Evolutionary conservation across 805 yeast genomes (phyloP).

Genomic region (Clavispora carvajalis): DNA sequence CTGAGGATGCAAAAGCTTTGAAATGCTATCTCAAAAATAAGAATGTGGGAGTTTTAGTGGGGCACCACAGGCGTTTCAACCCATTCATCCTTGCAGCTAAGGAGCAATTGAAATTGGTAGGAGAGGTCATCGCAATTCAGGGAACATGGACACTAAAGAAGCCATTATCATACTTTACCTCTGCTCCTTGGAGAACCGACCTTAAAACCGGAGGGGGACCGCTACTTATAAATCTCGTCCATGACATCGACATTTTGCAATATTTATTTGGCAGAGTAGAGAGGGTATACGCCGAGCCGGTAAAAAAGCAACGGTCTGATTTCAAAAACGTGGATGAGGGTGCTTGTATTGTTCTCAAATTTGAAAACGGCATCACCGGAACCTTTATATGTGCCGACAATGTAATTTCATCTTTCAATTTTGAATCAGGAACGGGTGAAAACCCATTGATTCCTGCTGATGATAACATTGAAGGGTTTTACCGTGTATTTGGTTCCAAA

Average conservation of each 20-base stretch:
- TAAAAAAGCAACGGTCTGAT: constrained; percentile 24
- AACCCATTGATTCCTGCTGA: constrained; percentile 32
- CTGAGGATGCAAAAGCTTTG: constrained; percentile 27
- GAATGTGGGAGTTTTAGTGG: constrained; percentile 28
- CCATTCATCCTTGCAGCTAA: constrained; percentile 34
- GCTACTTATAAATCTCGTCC: constrained; percentile 33
- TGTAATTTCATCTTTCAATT: constrained; percentile 34
- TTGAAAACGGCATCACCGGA: constrained; percentile 29
- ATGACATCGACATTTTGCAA: constrained; percentile 35
- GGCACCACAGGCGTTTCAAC: constrained; percentile 38
- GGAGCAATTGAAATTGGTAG: constrained; percentile 23
- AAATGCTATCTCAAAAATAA: constrained; percentile 18
- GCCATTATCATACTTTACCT: constrained; percentile 28
- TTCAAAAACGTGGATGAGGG: constrained; percentile 33
- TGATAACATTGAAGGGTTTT: constrained; percentile 26
- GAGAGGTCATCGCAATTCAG: constrained; percentile 31
- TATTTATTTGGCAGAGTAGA: constrained; percentile 35
- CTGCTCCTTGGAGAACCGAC: constrained; percentile 30
- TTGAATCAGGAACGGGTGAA: constrained; percentile 37
- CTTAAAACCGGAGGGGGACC: constrained; percentile 31
- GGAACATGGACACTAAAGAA: constrained; percentile 36
- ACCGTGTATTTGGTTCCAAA: constrained; percentile 33
- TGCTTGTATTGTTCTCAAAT: constrained; percentile 28
- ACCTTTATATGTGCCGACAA: constrained; percentile 36
- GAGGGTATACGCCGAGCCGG: constrained; percentile 32